A percentile compares a stretch with the other conserved stretches of the same genome.
These are phyloP conservation scores for Euphorbia corollata DNA, from an alignment of 441 rosid species.

Conservation along the genomic window DNA sequence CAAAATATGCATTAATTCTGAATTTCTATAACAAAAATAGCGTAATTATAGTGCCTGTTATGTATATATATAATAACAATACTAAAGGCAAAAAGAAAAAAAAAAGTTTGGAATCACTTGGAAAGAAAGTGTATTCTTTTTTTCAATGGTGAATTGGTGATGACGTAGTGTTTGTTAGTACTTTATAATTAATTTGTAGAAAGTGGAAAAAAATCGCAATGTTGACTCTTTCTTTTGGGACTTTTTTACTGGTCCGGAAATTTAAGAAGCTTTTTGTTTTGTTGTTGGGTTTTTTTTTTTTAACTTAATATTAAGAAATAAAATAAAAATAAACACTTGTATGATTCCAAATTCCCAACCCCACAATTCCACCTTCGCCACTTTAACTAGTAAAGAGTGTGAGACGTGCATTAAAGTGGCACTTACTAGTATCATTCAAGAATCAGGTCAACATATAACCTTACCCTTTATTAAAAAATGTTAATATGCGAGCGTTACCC, in stretches of 20 bases:
- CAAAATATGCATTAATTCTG: background rate
- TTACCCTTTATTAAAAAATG: no score
- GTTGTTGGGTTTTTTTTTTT: background rate
- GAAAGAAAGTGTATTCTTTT: no score
- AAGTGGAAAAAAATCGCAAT: conserved; percentile 10
- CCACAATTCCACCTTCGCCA: background rate
- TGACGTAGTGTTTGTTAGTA: conserved; percentile 19
- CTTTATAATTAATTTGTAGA: conserved; percentile 16
- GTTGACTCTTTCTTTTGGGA: conserved; percentile 26
- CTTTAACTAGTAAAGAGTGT: background rate
- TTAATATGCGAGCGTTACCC: background rate
- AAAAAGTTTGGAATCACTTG: background rate
- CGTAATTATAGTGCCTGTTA: background rate
- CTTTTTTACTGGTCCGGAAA: conserved; percentile 19
- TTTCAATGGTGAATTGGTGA: conserved; percentile 2
- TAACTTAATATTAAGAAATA: no score
- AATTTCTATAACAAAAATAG: background rate
- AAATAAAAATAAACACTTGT: no score
- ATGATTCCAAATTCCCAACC: no score
- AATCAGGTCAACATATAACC: no score
- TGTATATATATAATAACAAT: background rate
- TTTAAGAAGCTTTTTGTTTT: conserved; percentile 8
- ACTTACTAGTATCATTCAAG: background rate
- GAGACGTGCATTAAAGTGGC: background rate
- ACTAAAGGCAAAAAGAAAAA: background rate